phyloP scores from a whole-genome alignment of 2,329 filamentous ascomycete species.

The Thelonectria blattea region DNA sequence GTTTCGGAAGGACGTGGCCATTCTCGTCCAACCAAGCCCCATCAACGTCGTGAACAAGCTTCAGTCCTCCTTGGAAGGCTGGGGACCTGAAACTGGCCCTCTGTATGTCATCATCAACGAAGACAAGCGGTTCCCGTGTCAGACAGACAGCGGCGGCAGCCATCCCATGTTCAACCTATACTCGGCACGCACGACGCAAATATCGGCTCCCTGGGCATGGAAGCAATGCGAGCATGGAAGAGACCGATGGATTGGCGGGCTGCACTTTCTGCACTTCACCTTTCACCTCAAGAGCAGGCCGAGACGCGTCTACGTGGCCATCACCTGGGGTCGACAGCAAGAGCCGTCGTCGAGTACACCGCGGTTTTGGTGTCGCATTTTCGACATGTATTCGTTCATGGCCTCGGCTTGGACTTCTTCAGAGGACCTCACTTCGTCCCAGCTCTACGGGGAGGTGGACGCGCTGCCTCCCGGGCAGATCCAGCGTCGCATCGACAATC shows the following conservation, averaged over 20 bases:
- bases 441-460: slow-evolving; percentile 16
- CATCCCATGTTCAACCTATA: slow-evolving; percentile 28
- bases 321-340: slow-evolving; percentile 33
- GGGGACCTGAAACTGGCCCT: slow-evolving; percentile 25
- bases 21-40: slow-evolving; percentile 29
- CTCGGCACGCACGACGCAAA: slow-evolving; percentile 16
- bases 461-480: slow-evolving; percentile 22
- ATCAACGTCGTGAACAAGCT: slow-evolving; percentile 16
- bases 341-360: background rate
- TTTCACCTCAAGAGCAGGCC: background rate
- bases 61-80: background rate
- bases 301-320: slow-evolving; percentile 5
- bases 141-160: slow-evolving; percentile 15
- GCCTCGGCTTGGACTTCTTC: background rate
- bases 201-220: slow-evolving; percentile 30
- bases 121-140: background rate
- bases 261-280: slow-evolving; percentile 28
- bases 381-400: slow-evolving; percentile 24
- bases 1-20: slow-evolving; percentile 17
- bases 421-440: slow-evolving; percentile 1
- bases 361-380: slow-evolving; percentile 31
- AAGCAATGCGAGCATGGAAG: slow-evolving; percentile 15
- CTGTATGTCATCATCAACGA: slow-evolving; percentile 27
- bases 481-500: slow-evolving; percentile 18
- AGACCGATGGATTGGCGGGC: slow-evolving; percentile 28